These are phyloP conservation scores for Salix dunnii DNA, from an alignment of 345 rosid species.

Conservation along the genomic window DNA sequence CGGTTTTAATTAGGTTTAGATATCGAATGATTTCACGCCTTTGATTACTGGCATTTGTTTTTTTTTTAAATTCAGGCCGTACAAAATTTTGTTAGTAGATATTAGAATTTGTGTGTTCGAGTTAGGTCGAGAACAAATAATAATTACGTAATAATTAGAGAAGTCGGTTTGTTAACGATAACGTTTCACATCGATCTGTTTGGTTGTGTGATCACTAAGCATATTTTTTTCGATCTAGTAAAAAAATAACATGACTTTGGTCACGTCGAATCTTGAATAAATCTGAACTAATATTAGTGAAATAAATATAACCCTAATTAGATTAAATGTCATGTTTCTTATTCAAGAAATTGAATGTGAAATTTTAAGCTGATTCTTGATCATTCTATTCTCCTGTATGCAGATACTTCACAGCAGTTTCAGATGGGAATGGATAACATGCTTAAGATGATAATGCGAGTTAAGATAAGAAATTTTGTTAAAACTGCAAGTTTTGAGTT, in stretches of 20 bases:
- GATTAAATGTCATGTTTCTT: not conserved
- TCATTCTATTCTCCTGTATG: not conserved
- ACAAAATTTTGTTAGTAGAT: not conserved
- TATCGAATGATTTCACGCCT: not conserved
- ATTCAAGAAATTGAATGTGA: not conserved
- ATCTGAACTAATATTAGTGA: not conserved
- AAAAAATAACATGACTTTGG: not conserved
- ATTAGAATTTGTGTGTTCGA: not conserved
- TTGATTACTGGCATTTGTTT: not conserved
- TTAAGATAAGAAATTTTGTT: not conserved
- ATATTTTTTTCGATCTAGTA: not conserved
- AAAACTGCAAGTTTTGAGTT: not conserved
- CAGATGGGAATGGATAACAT: slow-evolving; percentile 71
- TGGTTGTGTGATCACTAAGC: not conserved
- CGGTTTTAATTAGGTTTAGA: not conserved
- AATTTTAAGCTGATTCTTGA: not conserved
- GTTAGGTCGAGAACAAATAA: not conserved
- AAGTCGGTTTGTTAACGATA: not conserved
- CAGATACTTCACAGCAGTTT: slow-evolving; percentile 83
- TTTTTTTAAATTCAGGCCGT: not conserved
- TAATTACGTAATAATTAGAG: not conserved
- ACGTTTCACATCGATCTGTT: not conserved
- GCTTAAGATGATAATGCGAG: slow-evolving; percentile 86
- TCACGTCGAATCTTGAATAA: not conserved
- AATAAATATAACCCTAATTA: not conserved